Base-by-base conservation (phyloP, 768 basidiomycete genomes). In the Kwoniella bestiolae region DNA sequence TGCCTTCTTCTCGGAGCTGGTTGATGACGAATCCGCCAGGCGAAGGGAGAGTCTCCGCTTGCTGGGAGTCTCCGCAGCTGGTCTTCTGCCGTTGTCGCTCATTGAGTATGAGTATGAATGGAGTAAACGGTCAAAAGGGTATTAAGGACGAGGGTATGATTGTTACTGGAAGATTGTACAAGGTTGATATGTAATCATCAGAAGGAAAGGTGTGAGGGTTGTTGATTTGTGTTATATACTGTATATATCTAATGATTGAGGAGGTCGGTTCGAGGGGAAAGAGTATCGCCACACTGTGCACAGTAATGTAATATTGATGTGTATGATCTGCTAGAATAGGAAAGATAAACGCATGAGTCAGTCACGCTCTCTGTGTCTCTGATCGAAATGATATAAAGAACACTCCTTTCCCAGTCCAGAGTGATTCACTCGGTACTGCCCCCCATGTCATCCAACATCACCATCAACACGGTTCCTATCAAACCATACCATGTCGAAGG, bases 1-100 rank as follows among this genome's bases (percentile, higher is more conserved):
- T 7, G 56, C 32, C 29, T 59, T 50, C 50, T 65, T 65, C 2
- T 65, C 63, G 16, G 63, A 18, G 18, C 18, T 45, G 29, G 32
- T n/a, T 14, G 53, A 31, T 7, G 45, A 31, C 11, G 46, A 21
- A 12, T 59, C 56, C 16, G 28, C 44, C 44, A 58, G 14, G 5
- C 63, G 63, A 18, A 52, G 63, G 8, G 56, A 65, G 31, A 65
- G 46, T 57, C 56, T 57, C 31, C 63, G 56, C 47, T 65, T 65
- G 34, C 35, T 55, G n/a, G 56, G 56, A 35, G 63, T 41, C 44
- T 64, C 63, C 16, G 32, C 31, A 18, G 16, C 11, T 26, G 14
- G 34, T 29, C 16, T 16, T 16, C 23, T 32, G 31, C 32, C 52
- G 32, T 34, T 34, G 34, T 55, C 32, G 21, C 52, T 38, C 52